Evolutionary conservation across 164 flowering plant genomes (phyloP), one percentile per base, ranked within the genome.

Genomic region (Chimonanthus salicifolius): DNA sequence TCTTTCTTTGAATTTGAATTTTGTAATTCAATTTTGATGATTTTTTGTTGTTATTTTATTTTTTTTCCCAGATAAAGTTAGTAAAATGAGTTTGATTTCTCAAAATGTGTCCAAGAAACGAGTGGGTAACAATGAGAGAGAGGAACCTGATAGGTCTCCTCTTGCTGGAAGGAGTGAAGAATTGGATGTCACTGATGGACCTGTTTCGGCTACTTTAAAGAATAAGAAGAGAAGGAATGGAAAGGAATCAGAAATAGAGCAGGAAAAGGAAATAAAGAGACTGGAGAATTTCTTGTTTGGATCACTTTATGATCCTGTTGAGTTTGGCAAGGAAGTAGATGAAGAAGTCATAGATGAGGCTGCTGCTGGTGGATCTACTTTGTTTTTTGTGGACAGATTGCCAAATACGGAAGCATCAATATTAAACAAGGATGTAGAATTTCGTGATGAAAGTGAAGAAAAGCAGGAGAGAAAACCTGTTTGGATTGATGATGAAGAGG

Each of bases 401-500:
- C 85, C 83, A 11, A 75, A 74, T 73, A 79, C 68, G 44, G 66
- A 21, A 4, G 47, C 78, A n/a, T 69, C 84, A 9, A 76, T 75
- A 21, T 81, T 77, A 72, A 85, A 87, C 47, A 88, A 87, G 18
- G 87, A 82, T 62, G 74, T 21, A 0, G 84, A 62, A 67, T 68
- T 75, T 8, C 58, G 18, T 3, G 77, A 78, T n/a, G 82, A 64
- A 20, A 74, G 65, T 69, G 47, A 69, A 47, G 84, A 49, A 43
- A 71, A 8, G 4, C 72, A 62, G 76, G 74, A 79, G 71, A 82
- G 85, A 76, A 89, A 89, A 79, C 85, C 92, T 72, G 97, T 81
- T 9, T 94, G 98, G 98, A 83, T 82, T 16, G 98, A 94, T 76
- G 97, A 91, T 43, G 97, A 92, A 75, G 97, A 92, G 81, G 83